Evolutionary conservation across 148 eudicot genomes (phyloP).

Genomic region (Arctostaphylos glauca): DNA sequence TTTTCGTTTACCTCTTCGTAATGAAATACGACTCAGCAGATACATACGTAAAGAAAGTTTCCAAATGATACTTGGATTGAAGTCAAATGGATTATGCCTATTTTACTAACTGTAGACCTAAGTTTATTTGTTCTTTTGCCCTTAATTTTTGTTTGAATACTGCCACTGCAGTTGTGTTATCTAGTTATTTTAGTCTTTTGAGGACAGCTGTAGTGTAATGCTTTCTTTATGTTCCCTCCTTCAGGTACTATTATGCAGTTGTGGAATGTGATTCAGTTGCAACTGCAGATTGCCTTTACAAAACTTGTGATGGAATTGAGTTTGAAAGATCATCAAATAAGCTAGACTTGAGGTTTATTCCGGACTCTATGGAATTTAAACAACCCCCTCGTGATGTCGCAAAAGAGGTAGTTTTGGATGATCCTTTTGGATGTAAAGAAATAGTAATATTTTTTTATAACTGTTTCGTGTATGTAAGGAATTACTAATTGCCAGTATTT

Average conservation of each 20-base stretch:
- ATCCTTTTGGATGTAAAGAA: background rate
- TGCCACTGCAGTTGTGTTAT: background rate
- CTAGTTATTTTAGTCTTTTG: background rate
- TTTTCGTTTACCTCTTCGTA: background rate
- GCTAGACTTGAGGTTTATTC: conserved; percentile 91
- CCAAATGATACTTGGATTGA: no score
- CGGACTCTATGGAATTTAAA: conserved; percentile 84
- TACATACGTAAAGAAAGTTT: background rate
- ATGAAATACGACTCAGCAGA: background rate
- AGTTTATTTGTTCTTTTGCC: background rate
- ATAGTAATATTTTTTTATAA: background rate
- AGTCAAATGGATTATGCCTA: background rate
- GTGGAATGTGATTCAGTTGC: conserved; percentile 89
- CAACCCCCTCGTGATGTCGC: conserved; percentile 88
- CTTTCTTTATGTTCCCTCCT: background rate
- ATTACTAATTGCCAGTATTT: background rate
- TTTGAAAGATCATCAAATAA: conserved; percentile 90
- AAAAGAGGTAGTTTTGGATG: conserved; percentile 55
- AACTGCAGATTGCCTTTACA: conserved; percentile 87
- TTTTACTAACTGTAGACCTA: background rate
- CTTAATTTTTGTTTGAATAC: background rate
- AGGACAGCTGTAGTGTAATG: background rate
- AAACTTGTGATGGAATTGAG: conserved; percentile 83
- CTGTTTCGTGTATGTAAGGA: background rate
- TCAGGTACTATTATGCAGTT: conserved; percentile 92